Percentiles rank a stretch among this genome's conserved stretches.
Evolutionary conservation across 164 flowering plant genomes (phyloP).

Genomic region (Dillenia suffruticosa): DNA sequence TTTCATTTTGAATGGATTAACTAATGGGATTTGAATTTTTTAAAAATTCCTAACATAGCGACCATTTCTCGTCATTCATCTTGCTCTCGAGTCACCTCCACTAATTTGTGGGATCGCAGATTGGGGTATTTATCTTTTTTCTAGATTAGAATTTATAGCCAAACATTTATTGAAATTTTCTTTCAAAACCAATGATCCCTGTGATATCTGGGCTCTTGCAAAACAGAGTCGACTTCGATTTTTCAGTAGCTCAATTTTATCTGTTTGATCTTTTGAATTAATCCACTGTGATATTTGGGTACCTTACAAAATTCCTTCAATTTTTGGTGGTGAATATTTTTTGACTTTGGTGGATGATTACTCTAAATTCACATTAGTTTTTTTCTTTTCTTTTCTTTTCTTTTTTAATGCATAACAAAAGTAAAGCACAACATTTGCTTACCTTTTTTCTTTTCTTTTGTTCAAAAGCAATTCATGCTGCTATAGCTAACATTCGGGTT

Average conservation of each 20-base stretch:
- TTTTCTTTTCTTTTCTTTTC: no score
- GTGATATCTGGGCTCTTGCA: neutral
- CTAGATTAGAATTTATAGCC: neutral
- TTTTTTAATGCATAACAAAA: neutral
- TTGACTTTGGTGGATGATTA: neutral
- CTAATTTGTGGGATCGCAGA: conserved; percentile 12
- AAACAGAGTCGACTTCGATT: neutral
- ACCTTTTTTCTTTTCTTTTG: no score
- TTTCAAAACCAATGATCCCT: neutral
- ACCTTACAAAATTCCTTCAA: neutral
- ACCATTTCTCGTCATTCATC: conserved; percentile 1
- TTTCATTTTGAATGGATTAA: no score
- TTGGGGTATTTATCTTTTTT: conserved; percentile 11
- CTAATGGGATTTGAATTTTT: no score
- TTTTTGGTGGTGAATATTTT: neutral
- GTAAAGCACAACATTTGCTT: no score
- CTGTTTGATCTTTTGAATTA: neutral
- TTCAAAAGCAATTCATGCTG: neutral
- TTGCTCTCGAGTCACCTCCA: conserved; percentile 4
- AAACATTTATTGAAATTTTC: no score
- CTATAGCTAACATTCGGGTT: neutral
- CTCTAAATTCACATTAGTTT: neutral
- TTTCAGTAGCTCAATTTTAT: neutral
- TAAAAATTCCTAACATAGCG: conserved; percentile 1
- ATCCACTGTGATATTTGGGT: conserved; percentile 9